These are phyloP conservation scores for Cladorrhinum sp. DNA, from an alignment of 2,329 filamentous ascomycete species.

Conservation along the genomic window DNA sequence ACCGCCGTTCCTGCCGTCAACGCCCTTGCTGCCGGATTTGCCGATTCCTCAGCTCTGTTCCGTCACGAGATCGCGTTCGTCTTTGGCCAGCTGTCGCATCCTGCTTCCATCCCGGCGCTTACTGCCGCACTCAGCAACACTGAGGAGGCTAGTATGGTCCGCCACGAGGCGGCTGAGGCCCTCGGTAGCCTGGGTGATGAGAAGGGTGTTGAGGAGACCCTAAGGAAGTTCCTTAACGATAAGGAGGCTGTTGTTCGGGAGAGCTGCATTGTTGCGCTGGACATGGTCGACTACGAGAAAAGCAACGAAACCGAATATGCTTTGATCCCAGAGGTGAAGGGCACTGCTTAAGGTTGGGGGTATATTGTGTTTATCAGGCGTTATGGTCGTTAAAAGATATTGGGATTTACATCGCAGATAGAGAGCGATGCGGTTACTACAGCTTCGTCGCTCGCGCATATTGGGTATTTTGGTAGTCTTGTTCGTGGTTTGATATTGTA, in stretches of 20 bases:
- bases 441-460: conserved; percentile 6
- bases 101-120: conserved; percentile 91
- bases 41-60: conserved; percentile 86
- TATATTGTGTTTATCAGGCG: conserved; percentile 20
- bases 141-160: conserved; percentile 90
- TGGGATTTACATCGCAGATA: conserved; percentile 3
- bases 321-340: conserved; percentile 67
- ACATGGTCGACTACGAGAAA: conserved; percentile 97
- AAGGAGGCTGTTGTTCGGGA: conserved; percentile 91
- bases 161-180: conserved; percentile 95
- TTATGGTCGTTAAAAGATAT: conserved; percentile 18
- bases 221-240: conserved; percentile 83
- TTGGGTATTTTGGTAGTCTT: conserved; percentile 1
- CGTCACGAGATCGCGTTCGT: conserved; percentile 98
- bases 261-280: conserved; percentile 89
- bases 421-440: conserved; percentile 8
- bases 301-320: conserved; percentile 88
- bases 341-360: conserved; percentile 37
- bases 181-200: conserved; percentile 92
- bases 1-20: conserved; percentile 85
- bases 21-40: conserved; percentile 80
- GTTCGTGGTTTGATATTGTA: not conserved
- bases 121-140: conserved; percentile 73
- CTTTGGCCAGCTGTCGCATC: conserved; percentile 92
- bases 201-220: conserved; percentile 81